Conservation (phyloP, 129 eudicot genomes). For the Daucus carota region DNA sequence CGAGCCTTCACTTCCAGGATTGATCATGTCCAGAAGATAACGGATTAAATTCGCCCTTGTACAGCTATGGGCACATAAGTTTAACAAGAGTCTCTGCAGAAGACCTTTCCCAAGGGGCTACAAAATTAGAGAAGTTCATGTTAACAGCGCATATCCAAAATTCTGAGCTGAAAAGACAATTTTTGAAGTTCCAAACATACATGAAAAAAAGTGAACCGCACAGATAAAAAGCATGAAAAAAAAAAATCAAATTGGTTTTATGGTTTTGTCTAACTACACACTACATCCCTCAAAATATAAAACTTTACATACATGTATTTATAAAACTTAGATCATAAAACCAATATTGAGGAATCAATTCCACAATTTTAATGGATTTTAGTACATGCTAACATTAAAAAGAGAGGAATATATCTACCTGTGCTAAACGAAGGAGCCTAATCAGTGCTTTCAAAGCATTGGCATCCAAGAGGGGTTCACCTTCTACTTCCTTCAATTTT, state of each 20-base stretch:
- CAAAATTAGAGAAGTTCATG: slow-evolving; percentile 17
- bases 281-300: not conserved
- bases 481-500: slow-evolving; percentile 89
- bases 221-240: not conserved
- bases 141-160: not conserved
- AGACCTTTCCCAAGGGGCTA: slow-evolving; percentile 98
- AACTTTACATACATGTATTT: not conserved
- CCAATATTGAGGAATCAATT: not conserved
- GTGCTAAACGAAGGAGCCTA: slow-evolving; percentile 81
- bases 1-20: slow-evolving; percentile 58
- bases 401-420: slow-evolving; percentile 34
- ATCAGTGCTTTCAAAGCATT: slow-evolving; percentile 71
- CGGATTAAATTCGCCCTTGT: slow-evolving; percentile 71
- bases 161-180: slow-evolving; percentile 5
- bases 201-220: not conserved
- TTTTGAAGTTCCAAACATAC: not conserved
- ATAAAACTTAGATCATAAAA: not conserved
- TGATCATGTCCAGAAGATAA: slow-evolving; percentile 68
- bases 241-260: not conserved
- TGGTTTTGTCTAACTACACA: not conserved
- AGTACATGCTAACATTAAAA: not conserved
- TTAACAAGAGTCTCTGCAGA: slow-evolving; percentile 80
- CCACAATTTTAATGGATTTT: not conserved
- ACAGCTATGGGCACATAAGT: slow-evolving; percentile 71
- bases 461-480: slow-evolving; percentile 90